Evolutionary conservation across 2,329 filamentous ascomycete genomes (phyloP).

Genomic region (Phaeosphaeriaceae sp.): DNA sequence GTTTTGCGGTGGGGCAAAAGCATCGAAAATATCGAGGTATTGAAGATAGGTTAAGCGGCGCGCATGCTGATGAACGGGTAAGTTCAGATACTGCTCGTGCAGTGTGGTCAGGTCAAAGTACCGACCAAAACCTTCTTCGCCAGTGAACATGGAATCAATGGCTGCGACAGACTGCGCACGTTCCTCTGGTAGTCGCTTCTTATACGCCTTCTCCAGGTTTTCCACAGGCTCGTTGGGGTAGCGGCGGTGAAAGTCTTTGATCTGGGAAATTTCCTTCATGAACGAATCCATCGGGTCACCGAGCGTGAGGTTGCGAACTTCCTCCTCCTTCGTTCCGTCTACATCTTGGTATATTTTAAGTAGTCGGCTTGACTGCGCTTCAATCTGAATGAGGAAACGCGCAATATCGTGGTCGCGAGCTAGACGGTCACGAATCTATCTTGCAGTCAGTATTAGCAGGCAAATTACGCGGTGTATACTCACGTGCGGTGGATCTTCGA

Average conservation of each 20-base stretch:
- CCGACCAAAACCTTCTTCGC: conserved; percentile 90
- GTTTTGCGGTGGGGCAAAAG: conserved; percentile 75
- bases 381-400: conserved; percentile 84
- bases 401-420: conserved; percentile 91
- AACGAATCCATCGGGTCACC: conserved; percentile 92
- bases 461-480: conserved; percentile 36
- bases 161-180: conserved; percentile 67
- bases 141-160: conserved; percentile 91
- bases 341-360: conserved; percentile 84
- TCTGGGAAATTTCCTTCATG: conserved; percentile 79
- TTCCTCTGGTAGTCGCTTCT: conserved; percentile 69
- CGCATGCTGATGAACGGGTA: conserved; percentile 75
- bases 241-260: conserved; percentile 85
- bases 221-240: conserved; percentile 96
- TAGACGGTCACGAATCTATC: conserved; percentile 83
- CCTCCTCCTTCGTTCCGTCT: conserved; percentile 72
- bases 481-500: conserved; percentile 88
- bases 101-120: conserved; percentile 86
- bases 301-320: conserved; percentile 82
- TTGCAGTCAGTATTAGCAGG: conserved; percentile 5
- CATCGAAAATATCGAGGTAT: conserved; percentile 90
- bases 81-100: conserved; percentile 89
- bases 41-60: conserved; percentile 82
- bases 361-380: conserved; percentile 81
- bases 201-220: conserved; percentile 92